Evolutionary conservation across 169 alveolate species (phyloP).

Genomic region (Perkinsus marinus): DNA sequence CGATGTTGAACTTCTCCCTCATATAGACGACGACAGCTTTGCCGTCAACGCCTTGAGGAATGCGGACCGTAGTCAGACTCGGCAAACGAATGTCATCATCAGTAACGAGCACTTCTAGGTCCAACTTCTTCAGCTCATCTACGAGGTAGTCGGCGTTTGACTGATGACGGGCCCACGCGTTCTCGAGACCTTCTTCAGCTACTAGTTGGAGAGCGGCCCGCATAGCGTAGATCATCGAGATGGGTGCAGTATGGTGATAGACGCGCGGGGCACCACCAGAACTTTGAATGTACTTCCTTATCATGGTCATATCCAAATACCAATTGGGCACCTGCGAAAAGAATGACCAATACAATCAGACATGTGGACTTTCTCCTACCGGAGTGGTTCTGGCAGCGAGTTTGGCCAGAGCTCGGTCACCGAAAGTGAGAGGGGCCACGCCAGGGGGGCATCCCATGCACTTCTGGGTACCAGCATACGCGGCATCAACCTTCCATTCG

Average conservation of each 20-base stretch:
- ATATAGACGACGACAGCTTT: not conserved
- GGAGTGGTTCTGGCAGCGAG: not conserved
- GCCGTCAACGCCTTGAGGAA: conserved; percentile 8
- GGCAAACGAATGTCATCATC: conserved; percentile 3
- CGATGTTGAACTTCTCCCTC: conserved; percentile 8
- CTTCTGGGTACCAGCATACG: conserved; percentile 17
- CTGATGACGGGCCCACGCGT: conserved; percentile 8
- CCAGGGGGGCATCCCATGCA: conserved; percentile 24
- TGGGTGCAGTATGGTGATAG: conserved; percentile 29
- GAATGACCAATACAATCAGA: not conserved
- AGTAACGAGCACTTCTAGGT: not conserved
- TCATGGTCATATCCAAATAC: conserved; percentile 14
- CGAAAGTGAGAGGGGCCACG: conserved; percentile 21
- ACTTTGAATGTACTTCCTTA: not conserved
- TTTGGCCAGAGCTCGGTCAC: conserved; percentile 19
- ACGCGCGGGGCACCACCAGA: conserved; percentile 5
- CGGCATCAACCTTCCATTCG: conserved; percentile 12
- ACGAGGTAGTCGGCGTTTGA: conserved; percentile 6
- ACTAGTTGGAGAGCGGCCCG: conserved; percentile 18
- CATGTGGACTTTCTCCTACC: not conserved
- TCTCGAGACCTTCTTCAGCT: conserved; percentile 14
- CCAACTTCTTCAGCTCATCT: not conserved
- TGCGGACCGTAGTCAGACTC: conserved; percentile 11
- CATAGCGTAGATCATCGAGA: conserved; percentile 9
- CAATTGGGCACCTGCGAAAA: not conserved